Evolutionary conservation across 768 basidiomycete species (phyloP), one percentile per base, ranked within the genome.

Genomic region (Lanmaoa pseudosensibilis): DNA sequence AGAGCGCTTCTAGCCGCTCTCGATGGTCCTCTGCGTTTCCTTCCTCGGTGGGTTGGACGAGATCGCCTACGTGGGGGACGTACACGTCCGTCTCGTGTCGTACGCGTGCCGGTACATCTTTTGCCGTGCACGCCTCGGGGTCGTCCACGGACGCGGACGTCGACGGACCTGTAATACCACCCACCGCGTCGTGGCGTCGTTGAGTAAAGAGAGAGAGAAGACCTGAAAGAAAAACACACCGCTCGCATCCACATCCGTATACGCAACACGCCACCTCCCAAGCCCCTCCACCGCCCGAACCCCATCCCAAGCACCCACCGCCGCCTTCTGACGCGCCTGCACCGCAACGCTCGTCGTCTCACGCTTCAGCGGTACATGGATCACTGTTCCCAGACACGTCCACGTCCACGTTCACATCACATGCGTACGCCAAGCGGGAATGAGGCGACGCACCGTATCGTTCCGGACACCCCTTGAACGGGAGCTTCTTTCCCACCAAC

Each of bases 391-490:
- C 45, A 30, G 41, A 37, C 39, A 45, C n/a, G n/a, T n/a, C n/a
- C n/a, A n/a, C n/a, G n/a, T n/a, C n/a, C n/a, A n/a, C n/a, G n/a
- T n/a, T n/a, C n/a, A n/a, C n/a, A n/a, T n/a, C n/a, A n/a, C n/a
- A n/a, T n/a, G n/a, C n/a, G n/a, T n/a, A n/a, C n/a, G n/a, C n/a
- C n/a, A n/a, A n/a, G n/a, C n/a, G n/a, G n/a, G n/a, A n/a, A n/a
- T n/a, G n/a, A n/a, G n/a, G n/a, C n/a, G n/a, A 74, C 80, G 46
- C 47, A 85, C 85, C 77, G 62, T 81, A 77, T 50, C 70, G 75
- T 44, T 82, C 80, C 0, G 74, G 61, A 46, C 75, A 77, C 0
- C 69, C 74, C 61, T 81, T 82, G 69, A 83, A 86, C 0, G 83
- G 80, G 43, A 87, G 55, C 27, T 74, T 77, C 55, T 72, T 70